Percentiles rank a stretch among this genome's conserved stretches.
Evolutionary conservation across 1,139 yeast species (phyloP).

Genomic region (Eremothecium cymbalariae): DNA sequence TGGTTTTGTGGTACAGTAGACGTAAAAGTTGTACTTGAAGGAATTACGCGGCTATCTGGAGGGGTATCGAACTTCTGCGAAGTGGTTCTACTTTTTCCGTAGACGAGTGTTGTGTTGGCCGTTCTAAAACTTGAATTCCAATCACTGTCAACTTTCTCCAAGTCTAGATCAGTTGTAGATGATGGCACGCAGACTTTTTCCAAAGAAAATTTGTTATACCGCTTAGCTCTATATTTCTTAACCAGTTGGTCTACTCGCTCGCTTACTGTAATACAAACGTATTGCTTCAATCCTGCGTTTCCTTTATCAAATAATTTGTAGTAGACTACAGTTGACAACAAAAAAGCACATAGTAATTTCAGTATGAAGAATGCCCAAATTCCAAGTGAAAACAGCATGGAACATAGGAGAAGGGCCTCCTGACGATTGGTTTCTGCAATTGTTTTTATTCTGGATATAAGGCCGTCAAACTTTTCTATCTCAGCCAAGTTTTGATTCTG

Average conservation of each 20-base stretch:
- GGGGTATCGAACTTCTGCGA: too few species aligned
- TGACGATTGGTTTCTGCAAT: constrained; percentile 54
- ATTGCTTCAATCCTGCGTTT: constrained; percentile 22
- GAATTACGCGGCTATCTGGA: too few species aligned
- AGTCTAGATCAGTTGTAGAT: too few species aligned
- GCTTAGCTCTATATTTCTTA: constrained; percentile 13
- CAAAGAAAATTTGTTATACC: constrained; percentile 6
- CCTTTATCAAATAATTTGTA: constrained; percentile 34
- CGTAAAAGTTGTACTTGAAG: too few species aligned
- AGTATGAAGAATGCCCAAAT: constrained; percentile 67
- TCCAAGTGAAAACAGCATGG: constrained; percentile 69
- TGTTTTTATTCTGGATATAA: constrained; percentile 45
- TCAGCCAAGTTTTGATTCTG: constrained; percentile 30
- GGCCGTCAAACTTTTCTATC: constrained; percentile 36
- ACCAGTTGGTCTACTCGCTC: constrained; percentile 24
- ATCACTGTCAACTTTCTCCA: too few species aligned
- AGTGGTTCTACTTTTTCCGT: too few species aligned
- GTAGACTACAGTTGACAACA: constrained; percentile 49
- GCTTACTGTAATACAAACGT: constrained; percentile 24
- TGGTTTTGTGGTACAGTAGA: too few species aligned
- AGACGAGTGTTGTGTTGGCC: too few species aligned
- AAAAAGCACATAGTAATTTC: constrained; percentile 49
- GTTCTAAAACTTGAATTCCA: too few species aligned
- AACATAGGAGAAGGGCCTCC: constrained; percentile 62
- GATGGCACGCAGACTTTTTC: constrained; percentile 3